phyloP scores from a whole-genome alignment of 1,139 yeast species.

The Tardiomyces digboiensis region DNA sequence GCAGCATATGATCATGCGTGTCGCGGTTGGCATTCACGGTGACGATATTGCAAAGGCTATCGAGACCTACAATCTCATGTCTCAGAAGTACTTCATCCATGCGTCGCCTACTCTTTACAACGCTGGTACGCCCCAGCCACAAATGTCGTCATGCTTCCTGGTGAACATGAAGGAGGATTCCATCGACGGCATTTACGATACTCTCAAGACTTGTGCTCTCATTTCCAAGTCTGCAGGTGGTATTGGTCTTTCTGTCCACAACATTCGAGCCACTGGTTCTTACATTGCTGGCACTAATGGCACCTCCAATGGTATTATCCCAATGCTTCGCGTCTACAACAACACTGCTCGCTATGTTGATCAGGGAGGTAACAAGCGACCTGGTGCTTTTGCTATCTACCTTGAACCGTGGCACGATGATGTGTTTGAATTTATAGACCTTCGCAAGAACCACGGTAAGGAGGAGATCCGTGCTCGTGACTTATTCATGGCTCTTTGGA shows the following conservation, averaged over 20 bases:
- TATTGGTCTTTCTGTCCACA: constrained; percentile 76
- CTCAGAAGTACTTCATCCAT: constrained; percentile 74
- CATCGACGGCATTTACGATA: constrained; percentile 82
- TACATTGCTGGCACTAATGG: constrained; percentile 88
- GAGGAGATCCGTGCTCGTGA: constrained; percentile 90
- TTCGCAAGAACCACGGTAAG: constrained; percentile 85
- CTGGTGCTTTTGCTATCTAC: constrained; percentile 87
- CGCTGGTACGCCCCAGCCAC: constrained; percentile 83
- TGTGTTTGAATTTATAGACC: constrained; percentile 71
- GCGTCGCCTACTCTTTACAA: constrained; percentile 87
- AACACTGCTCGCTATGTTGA: constrained; percentile 90
- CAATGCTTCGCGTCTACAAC: constrained; percentile 85
- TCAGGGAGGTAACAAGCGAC: constrained; percentile 92
- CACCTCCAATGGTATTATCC: constrained; percentile 79
- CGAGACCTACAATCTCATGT: constrained; percentile 81
- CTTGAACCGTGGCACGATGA: constrained; percentile 93
- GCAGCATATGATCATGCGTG: constrained; percentile 85
- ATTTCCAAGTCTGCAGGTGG: constrained; percentile 92
- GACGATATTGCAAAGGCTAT: constrained; percentile 57
- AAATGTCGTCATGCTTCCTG: constrained; percentile 84
- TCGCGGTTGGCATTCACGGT: constrained; percentile 83
- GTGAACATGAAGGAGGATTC: constrained; percentile 87
- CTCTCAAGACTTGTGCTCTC: constrained; percentile 77
- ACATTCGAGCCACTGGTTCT: constrained; percentile 78
- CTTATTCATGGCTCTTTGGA: constrained; percentile 86